A percentile compares a stretch with the other conserved stretches of the same genome.
Evolutionary conservation across 2,329 filamentous ascomycete species (phyloP).

Genomic region (Colletotrichum sp.): DNA sequence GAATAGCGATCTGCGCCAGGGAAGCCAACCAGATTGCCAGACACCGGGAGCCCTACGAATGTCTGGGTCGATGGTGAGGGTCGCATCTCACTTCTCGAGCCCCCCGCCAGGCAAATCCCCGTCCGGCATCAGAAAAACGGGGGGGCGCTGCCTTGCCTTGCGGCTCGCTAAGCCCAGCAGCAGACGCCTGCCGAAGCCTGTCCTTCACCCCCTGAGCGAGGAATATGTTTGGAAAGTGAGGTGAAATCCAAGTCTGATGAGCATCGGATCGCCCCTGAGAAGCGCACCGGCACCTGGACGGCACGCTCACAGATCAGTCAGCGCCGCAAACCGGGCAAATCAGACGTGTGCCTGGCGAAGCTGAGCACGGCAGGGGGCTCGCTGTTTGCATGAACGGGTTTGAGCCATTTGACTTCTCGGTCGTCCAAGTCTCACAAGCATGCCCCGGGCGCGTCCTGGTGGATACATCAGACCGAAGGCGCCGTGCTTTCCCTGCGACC

Average conservation of each 20-base stretch:
- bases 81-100: conserved; percentile 1
- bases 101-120: background rate
- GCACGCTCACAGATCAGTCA: background rate
- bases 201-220: background rate
- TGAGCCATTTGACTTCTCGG: conserved; percentile 7
- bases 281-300: background rate
- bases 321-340: background rate
- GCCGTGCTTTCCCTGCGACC: background rate
- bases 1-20: conserved; percentile 15
- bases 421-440: conserved; percentile 8
- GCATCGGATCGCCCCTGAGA: conserved; percentile 1
- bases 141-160: background rate
- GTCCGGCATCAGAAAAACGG: conserved; percentile 6
- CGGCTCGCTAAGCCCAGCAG: conserved; percentile 4
- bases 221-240: background rate
- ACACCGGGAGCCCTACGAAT: background rate
- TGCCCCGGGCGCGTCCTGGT: background rate
- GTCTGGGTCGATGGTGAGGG: background rate
- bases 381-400: conserved; percentile 5
- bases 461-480: background rate
- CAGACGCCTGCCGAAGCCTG: background rate
- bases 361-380: background rate
- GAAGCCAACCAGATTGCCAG: conserved; percentile 13
- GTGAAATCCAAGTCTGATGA: background rate
- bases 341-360: background rate